A percentile compares a stretch with the other conserved stretches of the same genome.
Conservation (phyloP, 768 basidiomycete species). For the Hygrocybe punicea region DNA sequence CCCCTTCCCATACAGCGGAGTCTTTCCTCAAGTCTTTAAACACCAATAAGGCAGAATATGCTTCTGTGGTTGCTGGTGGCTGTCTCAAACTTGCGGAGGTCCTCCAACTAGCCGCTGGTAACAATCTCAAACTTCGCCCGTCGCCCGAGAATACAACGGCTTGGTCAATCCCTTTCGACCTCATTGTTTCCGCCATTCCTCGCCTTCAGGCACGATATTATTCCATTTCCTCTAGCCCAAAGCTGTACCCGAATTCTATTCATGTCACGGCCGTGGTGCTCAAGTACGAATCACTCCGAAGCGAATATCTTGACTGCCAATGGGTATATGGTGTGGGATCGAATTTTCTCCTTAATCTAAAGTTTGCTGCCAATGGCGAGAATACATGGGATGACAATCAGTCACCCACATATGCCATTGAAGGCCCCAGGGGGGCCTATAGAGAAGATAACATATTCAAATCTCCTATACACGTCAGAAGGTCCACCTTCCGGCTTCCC, state of each 20-base stretch:
- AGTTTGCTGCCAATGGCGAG: conserved; percentile 66
- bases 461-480: conserved; percentile 89
- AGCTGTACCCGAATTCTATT: conserved; percentile 81
- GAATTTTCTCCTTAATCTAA: conserved; percentile 93
- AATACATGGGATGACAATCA: conserved; percentile 35
- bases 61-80: conserved; percentile 67
- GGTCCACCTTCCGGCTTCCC: conserved; percentile 94
- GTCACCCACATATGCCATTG: conserved; percentile 75
- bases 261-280: conserved; percentile 96
- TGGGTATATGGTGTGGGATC: conserved; percentile 89
- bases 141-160: conserved; percentile 71
- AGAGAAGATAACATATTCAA: conserved; percentile 68
- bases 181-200: conserved; percentile 88
- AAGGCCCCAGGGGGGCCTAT: conserved; percentile 87
- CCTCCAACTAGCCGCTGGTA: conserved; percentile 84
- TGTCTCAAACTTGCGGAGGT: conserved; percentile 93
- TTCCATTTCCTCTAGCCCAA: conserved; percentile 97
- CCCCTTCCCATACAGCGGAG: conserved; percentile 76
- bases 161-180: conserved; percentile 95
- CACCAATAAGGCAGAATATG: conserved; percentile 84
- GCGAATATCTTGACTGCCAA: conserved; percentile 50
- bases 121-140: conserved; percentile 57
- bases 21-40: conserved; percentile 72
- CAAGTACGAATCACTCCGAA: conserved; percentile 74
- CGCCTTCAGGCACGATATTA: conserved; percentile 97